phyloP scores from a whole-genome alignment of 805 yeast genomes.

The Nakazawaea siamensis region DNA sequence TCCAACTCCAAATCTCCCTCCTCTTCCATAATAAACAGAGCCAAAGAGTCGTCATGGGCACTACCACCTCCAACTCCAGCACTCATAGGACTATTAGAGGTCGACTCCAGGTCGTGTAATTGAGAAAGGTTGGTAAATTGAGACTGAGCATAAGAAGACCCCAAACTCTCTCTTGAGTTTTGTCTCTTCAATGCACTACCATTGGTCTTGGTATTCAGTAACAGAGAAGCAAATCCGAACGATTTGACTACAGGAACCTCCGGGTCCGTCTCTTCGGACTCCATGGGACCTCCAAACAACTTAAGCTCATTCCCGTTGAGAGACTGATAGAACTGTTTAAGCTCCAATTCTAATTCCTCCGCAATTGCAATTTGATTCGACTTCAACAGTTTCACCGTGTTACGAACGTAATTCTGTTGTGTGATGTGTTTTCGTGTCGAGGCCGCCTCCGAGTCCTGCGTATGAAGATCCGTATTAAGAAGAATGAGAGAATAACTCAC shows the following conservation, averaged over 20 bases:
- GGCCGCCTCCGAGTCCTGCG: conserved; percentile 27
- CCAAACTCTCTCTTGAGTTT: conserved; percentile 6
- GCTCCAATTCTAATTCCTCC: conserved; percentile 27
- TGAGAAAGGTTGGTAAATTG: neutral
- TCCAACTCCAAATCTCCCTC: conserved; percentile 54
- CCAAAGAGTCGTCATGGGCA: conserved; percentile 3
- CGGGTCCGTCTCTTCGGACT: neutral
- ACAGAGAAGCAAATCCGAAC: conserved; percentile 10
- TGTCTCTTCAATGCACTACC: conserved; percentile 4
- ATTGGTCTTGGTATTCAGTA: conserved; percentile 3
- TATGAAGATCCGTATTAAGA: conserved; percentile 72
- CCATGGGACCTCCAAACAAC: conserved; percentile 3
- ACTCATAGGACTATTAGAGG: too few species aligned
- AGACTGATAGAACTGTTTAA: conserved; percentile 35
- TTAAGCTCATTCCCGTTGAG: conserved; percentile 26
- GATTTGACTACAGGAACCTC: conserved; percentile 1
- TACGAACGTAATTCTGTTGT: conserved; percentile 35
- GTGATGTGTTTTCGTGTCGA: conserved; percentile 28
- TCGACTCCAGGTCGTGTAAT: neutral
- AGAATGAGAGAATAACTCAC: conserved; percentile 64
- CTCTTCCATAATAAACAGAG: conserved; percentile 22
- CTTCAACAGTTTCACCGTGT: conserved; percentile 39
- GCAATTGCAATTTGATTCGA: conserved; percentile 18
- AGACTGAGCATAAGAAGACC: neutral
- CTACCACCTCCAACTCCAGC: too few species aligned